phyloP scores from a whole-genome alignment of 2,329 filamentous ascomycete genomes.

The Coleophoma crateriformis region DNA sequence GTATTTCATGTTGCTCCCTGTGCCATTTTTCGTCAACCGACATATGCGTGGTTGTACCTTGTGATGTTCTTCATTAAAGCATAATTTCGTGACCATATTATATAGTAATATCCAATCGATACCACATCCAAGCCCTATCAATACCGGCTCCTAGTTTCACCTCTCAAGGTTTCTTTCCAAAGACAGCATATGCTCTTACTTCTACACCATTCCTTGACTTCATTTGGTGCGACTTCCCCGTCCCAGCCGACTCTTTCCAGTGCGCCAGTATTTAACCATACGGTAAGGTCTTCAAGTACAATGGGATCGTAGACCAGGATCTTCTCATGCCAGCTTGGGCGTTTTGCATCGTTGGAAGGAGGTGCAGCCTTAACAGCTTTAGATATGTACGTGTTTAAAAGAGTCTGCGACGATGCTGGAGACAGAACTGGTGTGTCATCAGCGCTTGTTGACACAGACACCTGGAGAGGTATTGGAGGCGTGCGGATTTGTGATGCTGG shows the following conservation, averaged over 20 bases:
- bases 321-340: conserved; percentile 81
- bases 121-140: background rate
- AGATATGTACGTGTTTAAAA: conserved; percentile 47
- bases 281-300: conserved; percentile 75
- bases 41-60: too few species aligned
- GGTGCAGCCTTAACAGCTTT: conserved; percentile 47
- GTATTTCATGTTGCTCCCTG: too few species aligned
- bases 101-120: too few species aligned
- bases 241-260: conserved; percentile 59
- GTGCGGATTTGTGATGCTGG: conserved; percentile 10
- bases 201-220: conserved; percentile 89
- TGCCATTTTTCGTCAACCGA: too few species aligned
- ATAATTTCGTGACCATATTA: too few species aligned
- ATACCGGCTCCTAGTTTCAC: conserved; percentile 19
- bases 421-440: conserved; percentile 10
- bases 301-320: conserved; percentile 93
- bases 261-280: conserved; percentile 74
- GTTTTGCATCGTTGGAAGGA: conserved; percentile 38
- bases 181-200: conserved; percentile 80
- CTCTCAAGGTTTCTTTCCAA: conserved; percentile 41
- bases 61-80: too few species aligned
- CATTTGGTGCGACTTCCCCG: conserved; percentile 53
- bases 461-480: conserved; percentile 9
- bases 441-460: conserved; percentile 3
- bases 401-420: conserved; percentile 35